These are phyloP conservation scores for Fragaria ananassa DNA, from an alignment of 306 rosid genomes.

Conservation along the genomic window DNA sequence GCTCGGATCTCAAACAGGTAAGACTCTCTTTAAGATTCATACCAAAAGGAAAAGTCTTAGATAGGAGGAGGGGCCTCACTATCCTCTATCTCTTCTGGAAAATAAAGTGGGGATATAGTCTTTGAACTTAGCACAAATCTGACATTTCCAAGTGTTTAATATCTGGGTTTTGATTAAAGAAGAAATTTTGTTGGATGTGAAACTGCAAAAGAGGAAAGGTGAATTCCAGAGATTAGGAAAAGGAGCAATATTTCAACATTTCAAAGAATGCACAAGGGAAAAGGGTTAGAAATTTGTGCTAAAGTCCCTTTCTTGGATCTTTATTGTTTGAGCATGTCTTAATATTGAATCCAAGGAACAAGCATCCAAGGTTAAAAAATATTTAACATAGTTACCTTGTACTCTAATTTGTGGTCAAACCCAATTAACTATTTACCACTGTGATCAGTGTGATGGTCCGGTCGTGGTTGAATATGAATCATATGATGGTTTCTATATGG, in stretches of 20 bases:
- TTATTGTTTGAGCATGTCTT: conserved; percentile 35
- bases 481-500: conserved; percentile 19
- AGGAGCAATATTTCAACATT: conserved; percentile 28
- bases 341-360: conserved; percentile 73
- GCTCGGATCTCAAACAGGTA: conserved; percentile 82
- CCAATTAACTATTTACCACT: conserved; percentile 23
- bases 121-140: conserved; percentile 54
- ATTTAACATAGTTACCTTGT: background rate
- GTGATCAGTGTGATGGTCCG: conserved; percentile 10
- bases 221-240: conserved; percentile 37
- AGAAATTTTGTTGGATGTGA: conserved; percentile 19
- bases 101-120: conserved; percentile 34
- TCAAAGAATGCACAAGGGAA: conserved; percentile 23
- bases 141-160: conserved; percentile 48
- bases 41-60: conserved; percentile 40
- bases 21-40: conserved; percentile 41
- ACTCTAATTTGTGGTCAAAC: conserved; percentile 27
- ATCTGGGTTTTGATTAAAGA: conserved; percentile 2
- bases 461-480: conserved; percentile 22
- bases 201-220: conserved; percentile 40
- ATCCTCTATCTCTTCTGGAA: conserved; percentile 15
- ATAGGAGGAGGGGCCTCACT: conserved; percentile 32
- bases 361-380: conserved; percentile 64
- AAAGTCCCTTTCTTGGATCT: conserved; percentile 58
- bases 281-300: conserved; percentile 74